Evolutionary conservation across 352 stramenopile genomes (phyloP).

Genomic region (Peronospora belbahrii): DNA sequence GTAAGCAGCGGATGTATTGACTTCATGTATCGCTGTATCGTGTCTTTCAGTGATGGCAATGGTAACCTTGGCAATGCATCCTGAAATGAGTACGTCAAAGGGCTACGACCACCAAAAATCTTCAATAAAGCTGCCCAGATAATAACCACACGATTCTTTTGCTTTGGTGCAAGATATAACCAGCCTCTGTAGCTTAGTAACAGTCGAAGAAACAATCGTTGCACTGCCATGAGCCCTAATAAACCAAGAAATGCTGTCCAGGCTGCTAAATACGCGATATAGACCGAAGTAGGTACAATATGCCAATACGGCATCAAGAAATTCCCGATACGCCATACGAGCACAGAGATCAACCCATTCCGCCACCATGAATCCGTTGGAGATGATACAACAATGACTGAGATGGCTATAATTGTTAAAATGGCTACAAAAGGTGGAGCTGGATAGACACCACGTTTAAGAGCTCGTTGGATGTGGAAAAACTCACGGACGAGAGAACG

Average conservation of each 20-base stretch:
- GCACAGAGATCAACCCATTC: slow-evolving; percentile 53
- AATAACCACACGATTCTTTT: slow-evolving; percentile 63
- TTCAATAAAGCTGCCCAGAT: slow-evolving; percentile 77
- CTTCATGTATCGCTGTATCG: slow-evolving; percentile 86
- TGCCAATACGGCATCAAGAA: slow-evolving; percentile 63
- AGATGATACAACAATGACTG: slow-evolving; percentile 49
- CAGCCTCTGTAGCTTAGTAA: slow-evolving; percentile 85
- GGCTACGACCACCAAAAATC: slow-evolving; percentile 68
- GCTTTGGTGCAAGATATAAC: slow-evolving; percentile 67
- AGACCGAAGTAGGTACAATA: slow-evolving; percentile 56
- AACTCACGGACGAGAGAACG: slow-evolving; percentile 45
- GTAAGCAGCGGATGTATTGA: slow-evolving; percentile 88
- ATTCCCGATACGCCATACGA: slow-evolving; percentile 79
- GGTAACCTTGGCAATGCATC: slow-evolving; percentile 87
- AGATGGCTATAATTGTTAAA: slow-evolving; percentile 48
- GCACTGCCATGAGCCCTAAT: slow-evolving; percentile 75
- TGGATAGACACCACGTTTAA: slow-evolving; percentile 71
- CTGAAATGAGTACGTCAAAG: slow-evolving; percentile 89
- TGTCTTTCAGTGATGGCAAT: slow-evolving; percentile 90
- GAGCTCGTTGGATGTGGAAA: slow-evolving; percentile 65
- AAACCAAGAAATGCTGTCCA: slow-evolving; percentile 77
- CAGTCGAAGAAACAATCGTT: slow-evolving; percentile 73
- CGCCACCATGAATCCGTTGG: slow-evolving; percentile 82
- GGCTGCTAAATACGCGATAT: slow-evolving; percentile 78
- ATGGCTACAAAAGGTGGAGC: slow-evolving; percentile 59